These are phyloP conservation scores for Eutrema japonicum DNA, from an alignment of 345 rosid species.

Conservation along the genomic window DNA sequence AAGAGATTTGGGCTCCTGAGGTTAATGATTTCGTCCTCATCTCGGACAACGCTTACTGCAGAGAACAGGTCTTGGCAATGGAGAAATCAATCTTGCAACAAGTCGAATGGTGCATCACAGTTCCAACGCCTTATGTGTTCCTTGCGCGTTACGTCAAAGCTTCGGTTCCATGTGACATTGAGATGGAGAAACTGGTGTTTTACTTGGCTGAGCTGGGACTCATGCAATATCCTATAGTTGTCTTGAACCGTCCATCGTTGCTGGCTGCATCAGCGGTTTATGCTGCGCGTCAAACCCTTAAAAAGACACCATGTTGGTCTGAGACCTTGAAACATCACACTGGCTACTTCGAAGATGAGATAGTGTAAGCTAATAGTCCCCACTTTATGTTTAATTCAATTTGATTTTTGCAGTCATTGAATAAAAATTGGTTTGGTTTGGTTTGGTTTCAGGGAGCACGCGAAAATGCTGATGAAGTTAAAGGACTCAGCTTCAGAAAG, in stretches of 20 bases:
- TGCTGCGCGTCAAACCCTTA: conserved; percentile 9
- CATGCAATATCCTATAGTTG: conserved; percentile 16
- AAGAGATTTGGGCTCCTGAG: conserved; percentile 96
- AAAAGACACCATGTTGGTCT: conserved; percentile 28
- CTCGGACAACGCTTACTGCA: conserved; percentile 71
- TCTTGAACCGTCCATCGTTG: conserved; percentile 29
- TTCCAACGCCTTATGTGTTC: conserved; percentile 83
- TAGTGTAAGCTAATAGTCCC: conserved; percentile 17
- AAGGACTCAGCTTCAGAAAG: conserved; percentile 59
- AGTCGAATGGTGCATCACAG: conserved; percentile 75
- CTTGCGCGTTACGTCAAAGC: conserved; percentile 75
- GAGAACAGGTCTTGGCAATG: conserved; percentile 71
- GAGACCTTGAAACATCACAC: conserved; percentile 38
- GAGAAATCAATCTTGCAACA: conserved; percentile 71
- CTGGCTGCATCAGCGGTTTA: conserved; percentile 38
- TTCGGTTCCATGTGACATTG: conserved; percentile 52
- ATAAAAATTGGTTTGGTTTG: background rate
- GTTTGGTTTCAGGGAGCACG: conserved; percentile 52
- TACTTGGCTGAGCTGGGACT: conserved; percentile 54
- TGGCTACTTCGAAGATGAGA: conserved; percentile 40
- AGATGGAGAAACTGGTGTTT: conserved; percentile 71
- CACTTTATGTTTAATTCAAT: background rate
- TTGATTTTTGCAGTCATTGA: background rate
- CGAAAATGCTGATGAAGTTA: conserved; percentile 53
- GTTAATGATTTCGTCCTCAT: conserved; percentile 74